Percentiles rank a stretch among this genome's conserved stretches.
Evolutionary conservation across 2,329 filamentous ascomycete genomes (phyloP).

Genomic region (Pochonia chlamydosporia): DNA sequence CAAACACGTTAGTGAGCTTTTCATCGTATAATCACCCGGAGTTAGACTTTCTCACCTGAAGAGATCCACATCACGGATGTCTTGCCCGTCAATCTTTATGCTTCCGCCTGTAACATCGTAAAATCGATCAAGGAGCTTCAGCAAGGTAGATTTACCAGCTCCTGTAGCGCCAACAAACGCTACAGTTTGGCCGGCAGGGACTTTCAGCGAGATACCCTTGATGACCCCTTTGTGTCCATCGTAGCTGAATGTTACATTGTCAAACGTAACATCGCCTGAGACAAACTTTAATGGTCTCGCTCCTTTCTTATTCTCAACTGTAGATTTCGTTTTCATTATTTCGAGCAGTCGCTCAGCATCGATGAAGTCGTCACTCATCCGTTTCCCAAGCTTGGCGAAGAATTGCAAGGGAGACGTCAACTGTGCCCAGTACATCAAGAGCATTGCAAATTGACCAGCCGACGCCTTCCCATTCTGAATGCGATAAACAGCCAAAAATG

Average conservation of each 20-base stretch:
- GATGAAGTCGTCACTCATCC: constrained; percentile 50
- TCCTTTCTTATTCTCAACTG: constrained; percentile 44
- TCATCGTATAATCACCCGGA: not conserved
- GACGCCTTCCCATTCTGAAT: constrained; percentile 56
- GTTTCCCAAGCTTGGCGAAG: constrained; percentile 54
- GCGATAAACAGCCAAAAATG: constrained; percentile 57
- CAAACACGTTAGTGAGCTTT: constrained; percentile 8
- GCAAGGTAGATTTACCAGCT: constrained; percentile 52
- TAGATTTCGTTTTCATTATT: constrained; percentile 53
- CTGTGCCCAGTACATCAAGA: constrained; percentile 70
- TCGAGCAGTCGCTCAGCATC: constrained; percentile 52
- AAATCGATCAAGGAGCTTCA: constrained; percentile 54
- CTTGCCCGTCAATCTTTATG: constrained; percentile 51
- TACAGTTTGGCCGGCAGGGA: constrained; percentile 46
- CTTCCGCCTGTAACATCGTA: constrained; percentile 50
- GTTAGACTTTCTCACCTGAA: constrained; percentile 28
- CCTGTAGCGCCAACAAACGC: constrained; percentile 57
- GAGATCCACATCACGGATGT: constrained; percentile 48
- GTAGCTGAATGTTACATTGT: constrained; percentile 52
- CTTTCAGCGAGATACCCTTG: constrained; percentile 45
- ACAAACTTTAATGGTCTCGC: constrained; percentile 44
- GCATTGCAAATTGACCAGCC: constrained; percentile 63
- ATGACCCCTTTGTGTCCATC: constrained; percentile 54
- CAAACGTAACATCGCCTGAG: constrained; percentile 50
- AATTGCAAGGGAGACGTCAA: constrained; percentile 66